Base-by-base conservation (phyloP, 495 filamentous ascomycete genomes). In the Lepraria neglecta region DNA sequence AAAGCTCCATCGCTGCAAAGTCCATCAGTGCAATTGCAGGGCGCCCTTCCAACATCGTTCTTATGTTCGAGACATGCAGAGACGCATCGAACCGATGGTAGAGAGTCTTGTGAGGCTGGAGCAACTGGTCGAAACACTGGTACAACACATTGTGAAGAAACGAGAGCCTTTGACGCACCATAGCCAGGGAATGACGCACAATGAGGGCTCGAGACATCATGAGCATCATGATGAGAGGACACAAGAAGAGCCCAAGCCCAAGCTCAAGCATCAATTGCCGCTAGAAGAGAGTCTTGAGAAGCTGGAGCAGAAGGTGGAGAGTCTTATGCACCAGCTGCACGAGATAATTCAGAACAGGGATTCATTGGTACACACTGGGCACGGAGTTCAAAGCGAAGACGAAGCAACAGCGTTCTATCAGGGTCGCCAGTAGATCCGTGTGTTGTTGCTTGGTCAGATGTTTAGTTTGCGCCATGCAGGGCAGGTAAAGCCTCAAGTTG, bases 31-130 rank as follows among this genome's bases (percentile, higher is more conserved):
- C 17, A 31, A 31, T 53, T 53, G 50, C 28, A 19, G 17, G 31
- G 24, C 31, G 55, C 33, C 33, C 33, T 57, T 46, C n/a, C 55
- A 33, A 24, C 19, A 43, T 43, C 55, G 3, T 21, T 57, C 55
- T 7, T 57, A 57, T 17, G 19, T 46, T 15, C n/a, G 17, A 17
- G 55, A 57, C 55, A 43, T 57, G 4, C 33, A 57, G 21, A 57
- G 35, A 57, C 55, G 55, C 28, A 38, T 57, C 4, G 55, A 57
- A 33, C 55, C 55, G 19, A 42, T 57, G 55, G 55, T 57, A 24
- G 55, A 43, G 38, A 44, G 55, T 33, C 27, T 57, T 14, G 55
- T 57, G 24, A 40, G 55, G 28, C 35, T 57, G 19, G 55, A 57
- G 35, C 33, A 57, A 17, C 10, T 57, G 1, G 19, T 57, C 35